Evolutionary conservation across 2,329 filamentous ascomycete species (phyloP), one percentile per base, ranked within the genome.

Genomic region (Didymellaceae sp.): DNA sequence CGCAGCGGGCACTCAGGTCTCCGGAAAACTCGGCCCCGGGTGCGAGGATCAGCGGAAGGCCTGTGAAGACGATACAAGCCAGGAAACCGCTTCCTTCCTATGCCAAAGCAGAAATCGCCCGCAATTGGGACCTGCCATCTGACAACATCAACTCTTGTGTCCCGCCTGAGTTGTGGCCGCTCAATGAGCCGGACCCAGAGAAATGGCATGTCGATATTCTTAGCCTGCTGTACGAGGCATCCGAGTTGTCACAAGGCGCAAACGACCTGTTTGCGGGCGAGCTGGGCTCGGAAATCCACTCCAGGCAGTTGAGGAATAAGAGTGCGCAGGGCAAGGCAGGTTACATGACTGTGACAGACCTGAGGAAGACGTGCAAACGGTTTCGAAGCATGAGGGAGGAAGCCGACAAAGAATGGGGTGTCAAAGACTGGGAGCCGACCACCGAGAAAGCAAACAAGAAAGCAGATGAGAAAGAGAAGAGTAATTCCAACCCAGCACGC

Each of bases 171-270:
- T 28, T 2, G 5, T 52, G 49, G 49, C 49, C 49, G 2, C 11
- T 9, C 2, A 26, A 44, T 6, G 43, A 47, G 22, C 11, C 38
- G 1, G 43, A 52, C 11, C 17, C 43, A 2, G 20, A 26, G 14
- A 28, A 40, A 31, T 52, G 49, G 49, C 32, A 22, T 16, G 16
- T 34, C 26, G 43, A 52, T 3, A 35, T 52, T 8, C 4, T 52
- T 6, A 32, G 28, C 9, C 49, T 52, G 3, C 26, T 52, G 1
- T 39, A 44, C 7, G 21, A 52, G 14, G 49, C 43, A 20, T 52
- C 49, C 5, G 21, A 26, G n/a, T 1, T 1, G 4, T 25, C 35
- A 3, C 25, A 38, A n/a, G 35, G 35, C 4, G 2, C 24, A 3
- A 52, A 52, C 17, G 21, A 38, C 5, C 4, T 18, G 1, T 52